Percentiles rank a stretch among this genome's conserved stretches.
Conservation (phyloP, 306 rosid species). For the Calophaca sinica region DNA sequence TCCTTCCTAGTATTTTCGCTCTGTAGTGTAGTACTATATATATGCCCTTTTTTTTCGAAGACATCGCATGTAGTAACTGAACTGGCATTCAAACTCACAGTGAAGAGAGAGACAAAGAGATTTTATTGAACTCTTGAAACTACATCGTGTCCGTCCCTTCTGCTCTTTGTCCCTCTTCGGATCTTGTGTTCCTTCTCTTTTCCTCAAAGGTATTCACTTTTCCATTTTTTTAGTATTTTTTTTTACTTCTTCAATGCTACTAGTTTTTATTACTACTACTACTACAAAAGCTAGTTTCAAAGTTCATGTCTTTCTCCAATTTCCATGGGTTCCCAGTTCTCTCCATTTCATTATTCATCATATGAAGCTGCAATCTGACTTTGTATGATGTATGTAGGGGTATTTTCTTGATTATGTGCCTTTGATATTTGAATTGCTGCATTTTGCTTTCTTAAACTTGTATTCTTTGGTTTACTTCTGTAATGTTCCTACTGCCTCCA, state of each 20-base stretch:
- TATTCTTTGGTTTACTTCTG: no score
- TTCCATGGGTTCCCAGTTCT: conserved; percentile 27
- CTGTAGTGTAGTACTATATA: conserved; percentile 33
- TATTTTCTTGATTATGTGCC: neutral
- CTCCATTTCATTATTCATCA: conserved; percentile 30
- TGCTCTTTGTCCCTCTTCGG: conserved; percentile 59
- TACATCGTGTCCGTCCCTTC: conserved; percentile 45
- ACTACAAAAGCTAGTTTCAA: conserved; percentile 24
- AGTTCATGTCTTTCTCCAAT: conserved; percentile 12
- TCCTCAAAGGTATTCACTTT: conserved; percentile 52
- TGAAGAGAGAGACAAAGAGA: conserved; percentile 1
- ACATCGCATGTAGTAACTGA: conserved; percentile 34
- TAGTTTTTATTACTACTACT: neutral
- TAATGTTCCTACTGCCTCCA: no score
- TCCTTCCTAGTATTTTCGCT: conserved; percentile 40
- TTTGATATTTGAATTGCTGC: neutral
- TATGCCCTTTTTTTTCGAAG: conserved; percentile 37
- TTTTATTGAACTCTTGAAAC: conserved; percentile 26
- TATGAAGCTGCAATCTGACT: conserved; percentile 21
- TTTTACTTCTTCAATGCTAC: neutral
- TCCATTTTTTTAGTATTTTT: neutral
- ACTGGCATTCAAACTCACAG: neutral
- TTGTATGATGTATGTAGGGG: neutral
- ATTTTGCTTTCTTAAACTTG: neutral
- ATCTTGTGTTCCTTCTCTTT: conserved; percentile 70